Evolutionary conservation across 768 basidiomycete genomes (phyloP), one percentile per base, ranked within the genome.

Genomic region (Hysterangium stoloniferum): DNA sequence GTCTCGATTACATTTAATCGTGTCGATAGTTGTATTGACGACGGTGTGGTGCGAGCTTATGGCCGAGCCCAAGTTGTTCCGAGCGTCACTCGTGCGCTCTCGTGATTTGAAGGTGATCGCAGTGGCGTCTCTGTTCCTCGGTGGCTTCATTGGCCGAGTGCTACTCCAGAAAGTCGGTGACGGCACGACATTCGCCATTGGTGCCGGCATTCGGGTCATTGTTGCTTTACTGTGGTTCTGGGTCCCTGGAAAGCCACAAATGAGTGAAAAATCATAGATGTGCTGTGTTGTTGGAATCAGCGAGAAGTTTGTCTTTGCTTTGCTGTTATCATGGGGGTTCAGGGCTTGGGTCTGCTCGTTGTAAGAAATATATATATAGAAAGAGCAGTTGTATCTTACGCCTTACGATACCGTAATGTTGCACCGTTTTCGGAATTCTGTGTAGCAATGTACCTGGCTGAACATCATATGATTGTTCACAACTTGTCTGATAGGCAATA

Each of bases 1-100:
- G 28, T 17, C 12, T 28, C 36, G 24, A 28, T 25, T n/a, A 2
- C n/a, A n/a, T n/a, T n/a, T n/a, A n/a, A n/a, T n/a, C n/a, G n/a
- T n/a, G n/a, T n/a, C n/a, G n/a, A n/a, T 62, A 80, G 86, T 90
- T 56, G 86, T 91, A 37, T 71, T 93, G 8, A 93, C 90, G 13
- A 87, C 86, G 15, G 77, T 90, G 51, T 93, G 88, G 88, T 87
- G 89, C 57, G 90, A 93, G 58, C 77, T 93, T 42, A 75, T 86
- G 74, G 81, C 82, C 44, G 87, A 90, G 63, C 89, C 89, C 0
- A 66, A 77, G 41, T 76, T 94, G 19, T 84, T 92, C 72, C 22
- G 50, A 77, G 40, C 72, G 72, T 34, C 68, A 44, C 66, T 66
- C 45, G 73, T 85, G 54, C 62, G 61, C 7, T 71, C 80, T 1